Evolutionary conservation across 768 basidiomycete species (phyloP).

Genomic region (Megacollybia marginata): DNA sequence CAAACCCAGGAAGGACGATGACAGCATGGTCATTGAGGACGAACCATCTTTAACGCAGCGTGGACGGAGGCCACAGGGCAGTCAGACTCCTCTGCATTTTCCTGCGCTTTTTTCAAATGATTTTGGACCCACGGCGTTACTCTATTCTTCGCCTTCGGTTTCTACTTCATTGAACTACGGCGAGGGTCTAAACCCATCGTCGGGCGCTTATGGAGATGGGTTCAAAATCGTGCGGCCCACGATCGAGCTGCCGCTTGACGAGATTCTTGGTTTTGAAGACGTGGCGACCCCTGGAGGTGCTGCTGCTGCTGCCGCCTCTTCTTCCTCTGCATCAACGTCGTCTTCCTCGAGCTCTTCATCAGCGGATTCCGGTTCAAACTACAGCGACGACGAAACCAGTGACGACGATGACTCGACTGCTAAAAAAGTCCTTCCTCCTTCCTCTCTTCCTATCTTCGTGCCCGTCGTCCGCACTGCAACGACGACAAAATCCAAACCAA

Average conservation of each 20-base stretch:
- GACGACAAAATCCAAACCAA: too few relatives aligned
- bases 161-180: slow-evolving; percentile 70
- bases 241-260: slow-evolving; percentile 82
- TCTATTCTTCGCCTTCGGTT: slow-evolving; percentile 61
- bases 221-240: slow-evolving; percentile 70
- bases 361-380: too few relatives aligned
- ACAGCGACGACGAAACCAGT: too few relatives aligned
- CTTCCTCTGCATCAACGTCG: too few relatives aligned
- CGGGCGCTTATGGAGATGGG: slow-evolving; percentile 29
- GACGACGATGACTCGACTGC: too few relatives aligned
- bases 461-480: too few relatives aligned
- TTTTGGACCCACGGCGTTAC: slow-evolving; percentile 72
- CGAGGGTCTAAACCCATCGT: slow-evolving; percentile 52
- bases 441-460: too few relatives aligned
- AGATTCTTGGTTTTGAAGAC: slow-evolving; percentile 38
- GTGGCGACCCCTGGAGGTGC: too few relatives aligned
- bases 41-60: slow-evolving; percentile 18
- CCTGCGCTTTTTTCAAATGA: slow-evolving; percentile 67
- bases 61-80: slow-evolving; percentile 16
- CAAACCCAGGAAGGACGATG: slow-evolving; percentile 34
- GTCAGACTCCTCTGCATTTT: slow-evolving; percentile 47
- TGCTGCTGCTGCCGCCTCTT: too few relatives aligned
- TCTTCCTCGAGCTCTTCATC: too few relatives aligned
- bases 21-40: too few relatives aligned
- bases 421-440: too few relatives aligned